Conservation (phyloP, 345 rosid genomes). For the Turnera subulata region DNA sequence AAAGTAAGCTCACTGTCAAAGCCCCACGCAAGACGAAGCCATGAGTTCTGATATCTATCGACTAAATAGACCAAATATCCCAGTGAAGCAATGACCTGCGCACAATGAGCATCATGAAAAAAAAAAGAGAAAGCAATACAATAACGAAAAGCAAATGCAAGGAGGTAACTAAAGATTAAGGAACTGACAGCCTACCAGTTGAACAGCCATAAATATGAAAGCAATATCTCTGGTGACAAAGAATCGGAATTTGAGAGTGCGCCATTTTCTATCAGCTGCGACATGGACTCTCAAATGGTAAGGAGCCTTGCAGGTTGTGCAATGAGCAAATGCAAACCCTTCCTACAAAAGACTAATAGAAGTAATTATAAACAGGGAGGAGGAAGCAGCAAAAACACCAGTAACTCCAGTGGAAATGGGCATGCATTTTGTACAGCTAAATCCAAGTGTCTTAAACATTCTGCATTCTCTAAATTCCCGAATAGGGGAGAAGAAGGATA, state of each 20-base stretch:
- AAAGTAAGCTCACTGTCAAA: constrained; percentile 82
- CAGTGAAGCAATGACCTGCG: constrained; percentile 82
- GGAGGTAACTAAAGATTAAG: background rate
- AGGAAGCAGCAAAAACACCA: background rate
- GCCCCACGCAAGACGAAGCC: constrained; percentile 91
- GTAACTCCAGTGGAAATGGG: background rate
- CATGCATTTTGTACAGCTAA: background rate
- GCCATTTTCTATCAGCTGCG: constrained; percentile 96
- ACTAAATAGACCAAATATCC: constrained; percentile 81
- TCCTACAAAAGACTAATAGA: constrained; percentile 47
- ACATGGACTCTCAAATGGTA: constrained; percentile 97
- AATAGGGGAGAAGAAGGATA: no score
- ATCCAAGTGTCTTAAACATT: no score
- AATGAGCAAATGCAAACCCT: constrained; percentile 99
- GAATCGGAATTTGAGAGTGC: constrained; percentile 90
- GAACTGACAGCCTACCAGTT: constrained; percentile 57
- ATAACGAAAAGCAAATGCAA: background rate
- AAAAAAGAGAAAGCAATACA: background rate
- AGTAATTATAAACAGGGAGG: background rate
- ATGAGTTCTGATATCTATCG: constrained; percentile 68
- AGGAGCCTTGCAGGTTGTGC: constrained; percentile 98
- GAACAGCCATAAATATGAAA: constrained; percentile 88
- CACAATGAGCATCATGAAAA: constrained; percentile 13
- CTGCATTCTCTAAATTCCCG: background rate
- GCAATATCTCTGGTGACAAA: constrained; percentile 95